Percentiles rank a stretch among this genome's conserved stretches.
Conservation (phyloP, 441 rosid genomes). For the Metrosideros polymorpha region DNA sequence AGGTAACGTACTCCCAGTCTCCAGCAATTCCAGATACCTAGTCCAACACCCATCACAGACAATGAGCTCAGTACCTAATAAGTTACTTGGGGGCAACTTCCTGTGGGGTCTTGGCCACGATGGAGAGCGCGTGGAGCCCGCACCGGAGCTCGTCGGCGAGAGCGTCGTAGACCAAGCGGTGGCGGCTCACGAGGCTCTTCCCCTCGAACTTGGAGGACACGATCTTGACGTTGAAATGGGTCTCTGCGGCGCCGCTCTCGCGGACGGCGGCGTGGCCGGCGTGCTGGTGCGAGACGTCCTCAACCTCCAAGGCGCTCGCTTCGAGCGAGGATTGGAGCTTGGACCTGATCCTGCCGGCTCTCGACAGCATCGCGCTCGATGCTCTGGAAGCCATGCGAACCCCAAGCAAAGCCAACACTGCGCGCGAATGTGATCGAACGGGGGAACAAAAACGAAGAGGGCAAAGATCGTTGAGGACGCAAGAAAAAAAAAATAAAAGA, state of each 20-base stretch:
- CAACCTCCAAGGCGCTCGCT: constrained; percentile 36
- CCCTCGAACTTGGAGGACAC: constrained; percentile 53
- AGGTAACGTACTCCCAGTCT: neutral
- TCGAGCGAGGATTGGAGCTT: constrained; percentile 38
- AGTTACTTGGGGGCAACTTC: constrained; percentile 15
- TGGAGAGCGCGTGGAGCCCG: constrained; percentile 73
- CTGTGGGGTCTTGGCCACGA: constrained; percentile 63
- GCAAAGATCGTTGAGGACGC: neutral
- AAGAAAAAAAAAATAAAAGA: too few species aligned
- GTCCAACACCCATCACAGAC: neutral
- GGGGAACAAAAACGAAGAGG: neutral
- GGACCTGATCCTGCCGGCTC: constrained; percentile 32
- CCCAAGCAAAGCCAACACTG: neutral
- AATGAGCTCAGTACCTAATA: neutral
- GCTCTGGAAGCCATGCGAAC: constrained; percentile 17
- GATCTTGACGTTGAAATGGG: constrained; percentile 66
- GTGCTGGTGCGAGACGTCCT: constrained; percentile 61
- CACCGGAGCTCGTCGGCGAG: constrained; percentile 45
- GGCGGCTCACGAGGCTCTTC: constrained; percentile 49
- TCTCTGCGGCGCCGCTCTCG: constrained; percentile 35
- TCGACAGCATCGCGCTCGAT: constrained; percentile 6
- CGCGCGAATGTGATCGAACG: neutral
- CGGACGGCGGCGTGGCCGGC: constrained; percentile 58
- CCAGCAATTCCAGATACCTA: neutral
- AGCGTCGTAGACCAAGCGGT: constrained; percentile 55